Conservation (phyloP, 176 grass and related monocot species). For the Puya raimondii region DNA sequence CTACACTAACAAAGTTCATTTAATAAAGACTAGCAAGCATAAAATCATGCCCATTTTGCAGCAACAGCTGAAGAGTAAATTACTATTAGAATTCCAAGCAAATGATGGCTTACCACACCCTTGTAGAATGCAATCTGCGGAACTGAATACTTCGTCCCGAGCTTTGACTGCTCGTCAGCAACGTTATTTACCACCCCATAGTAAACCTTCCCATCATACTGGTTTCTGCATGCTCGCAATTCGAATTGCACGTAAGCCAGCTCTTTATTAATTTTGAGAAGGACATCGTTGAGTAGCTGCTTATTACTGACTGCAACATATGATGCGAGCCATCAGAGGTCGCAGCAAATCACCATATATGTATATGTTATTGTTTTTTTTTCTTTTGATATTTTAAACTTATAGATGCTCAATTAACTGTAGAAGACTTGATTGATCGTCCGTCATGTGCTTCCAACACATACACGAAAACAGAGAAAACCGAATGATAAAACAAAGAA, state of each 20-base stretch:
- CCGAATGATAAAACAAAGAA: no score
- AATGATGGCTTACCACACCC: constrained; percentile 50
- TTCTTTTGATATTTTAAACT: not conserved
- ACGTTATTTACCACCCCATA: constrained; percentile 85
- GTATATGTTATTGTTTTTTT: not conserved
- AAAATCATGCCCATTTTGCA: no score
- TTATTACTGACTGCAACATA: constrained; percentile 35
- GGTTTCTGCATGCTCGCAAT: constrained; percentile 75
- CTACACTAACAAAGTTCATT: no score
- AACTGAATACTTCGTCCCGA: constrained; percentile 79
- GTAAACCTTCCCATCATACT: constrained; percentile 63
- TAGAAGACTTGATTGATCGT: no score
- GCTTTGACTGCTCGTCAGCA: constrained; percentile 64
- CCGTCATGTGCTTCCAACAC: no score
- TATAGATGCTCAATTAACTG: not conserved
- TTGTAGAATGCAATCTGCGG: constrained; percentile 91
- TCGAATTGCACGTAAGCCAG: constrained; percentile 68
- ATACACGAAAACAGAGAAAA: no score
- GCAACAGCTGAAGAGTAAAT: no score
- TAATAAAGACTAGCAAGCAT: no score
- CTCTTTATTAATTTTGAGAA: constrained; percentile 74
- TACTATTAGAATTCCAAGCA: no score
- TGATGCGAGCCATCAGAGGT: constrained; percentile 11
- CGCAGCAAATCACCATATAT: not conserved
- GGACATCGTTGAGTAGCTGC: constrained; percentile 49